Percentiles rank a stretch among this genome's conserved stretches.
Evolutionary conservation across 805 yeast species (phyloP).

Genomic region (Ogataea populi-albae): DNA sequence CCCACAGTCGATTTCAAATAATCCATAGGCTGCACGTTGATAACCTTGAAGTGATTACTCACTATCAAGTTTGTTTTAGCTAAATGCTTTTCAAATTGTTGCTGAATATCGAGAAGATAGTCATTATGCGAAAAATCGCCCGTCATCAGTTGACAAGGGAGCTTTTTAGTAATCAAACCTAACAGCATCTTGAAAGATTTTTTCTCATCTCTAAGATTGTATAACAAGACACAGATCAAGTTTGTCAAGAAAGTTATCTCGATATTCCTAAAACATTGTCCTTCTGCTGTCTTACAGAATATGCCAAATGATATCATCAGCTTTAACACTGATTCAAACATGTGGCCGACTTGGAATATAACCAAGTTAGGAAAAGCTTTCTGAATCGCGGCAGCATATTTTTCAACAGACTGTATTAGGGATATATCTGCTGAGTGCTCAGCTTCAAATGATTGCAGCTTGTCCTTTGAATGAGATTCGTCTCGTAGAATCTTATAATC

Average conservation of each 20-base stretch:
- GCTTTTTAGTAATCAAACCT: constrained; percentile 25
- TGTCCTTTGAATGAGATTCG: constrained; percentile 11
- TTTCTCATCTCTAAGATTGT: constrained; percentile 23
- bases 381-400: constrained; percentile 23
- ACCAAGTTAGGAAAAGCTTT: constrained; percentile 27
- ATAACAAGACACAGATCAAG: constrained; percentile 26
- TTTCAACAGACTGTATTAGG: constrained; percentile 22
- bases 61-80: constrained; percentile 43
- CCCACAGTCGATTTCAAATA: constrained; percentile 44
- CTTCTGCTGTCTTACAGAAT: constrained; percentile 11
- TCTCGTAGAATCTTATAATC: constrained; percentile 24
- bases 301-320: constrained; percentile 22
- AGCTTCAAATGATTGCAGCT: constrained; percentile 11
- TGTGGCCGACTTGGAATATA: constrained; percentile 29
- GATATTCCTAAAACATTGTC: constrained; percentile 9
- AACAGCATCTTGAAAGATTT: constrained; percentile 26
- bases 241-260: constrained; percentile 18
- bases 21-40: constrained; percentile 39
- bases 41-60: constrained; percentile 46
- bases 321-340: constrained; percentile 29
- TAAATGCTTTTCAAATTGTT: constrained; percentile 48
- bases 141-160: constrained; percentile 23
- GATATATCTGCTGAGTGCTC: constrained; percentile 10
- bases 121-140: constrained; percentile 7
- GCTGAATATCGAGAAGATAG: constrained; percentile 38